Base-by-base conservation (phyloP, 768 basidiomycete species). In the Tricholoma sp. region DNA sequence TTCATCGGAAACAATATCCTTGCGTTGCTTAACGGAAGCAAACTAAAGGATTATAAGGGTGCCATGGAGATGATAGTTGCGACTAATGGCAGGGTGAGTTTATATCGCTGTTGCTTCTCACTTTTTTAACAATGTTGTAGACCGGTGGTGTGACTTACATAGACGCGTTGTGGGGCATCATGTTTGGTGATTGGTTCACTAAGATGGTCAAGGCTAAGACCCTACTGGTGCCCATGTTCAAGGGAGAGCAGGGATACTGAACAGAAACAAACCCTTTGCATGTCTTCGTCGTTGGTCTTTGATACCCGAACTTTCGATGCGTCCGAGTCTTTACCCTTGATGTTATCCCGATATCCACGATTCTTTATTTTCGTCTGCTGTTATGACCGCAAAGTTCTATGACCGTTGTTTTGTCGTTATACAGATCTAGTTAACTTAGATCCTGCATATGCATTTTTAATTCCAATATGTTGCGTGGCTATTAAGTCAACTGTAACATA, bases 31-130 rank as follows among this genome's bases (percentile, higher is more conserved):
- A 67, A 66, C 12, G 77, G 57, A 53, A 63, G 59, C 35, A 62
- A 66, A 1, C 55, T 67, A 62, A 75, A 73, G 35, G 62, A 68
- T 31, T 85, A 87, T 63, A 73, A 76, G 39, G 81, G 82, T 22
- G 72, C 72, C 22, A 60, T 68, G 4, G 87, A 88, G 66, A 58
- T 80, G 57, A 85, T 88, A 27, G n/a, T 80, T 19, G 66, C 86
- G 47, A 80, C 83, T 4, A 79, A 81, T 56, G 85, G 85, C 58
- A 82, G 73, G 77, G 84, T 83, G 74, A 54, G 52, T 24, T 16
- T 29, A 1, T 11, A 19, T 29, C 45, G 8, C 31, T 4, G 10
- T 10, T 5, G n/a, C 24, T 27, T 5, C 24, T n/a, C 27, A 35
- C 2, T 41, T 19, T n/a, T 37, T 63, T 3, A 60, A 32, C 39